Evolutionary conservation across 1,284 basidiomycete genomes (phyloP).

Genomic region (Jaminaea rosea): DNA sequence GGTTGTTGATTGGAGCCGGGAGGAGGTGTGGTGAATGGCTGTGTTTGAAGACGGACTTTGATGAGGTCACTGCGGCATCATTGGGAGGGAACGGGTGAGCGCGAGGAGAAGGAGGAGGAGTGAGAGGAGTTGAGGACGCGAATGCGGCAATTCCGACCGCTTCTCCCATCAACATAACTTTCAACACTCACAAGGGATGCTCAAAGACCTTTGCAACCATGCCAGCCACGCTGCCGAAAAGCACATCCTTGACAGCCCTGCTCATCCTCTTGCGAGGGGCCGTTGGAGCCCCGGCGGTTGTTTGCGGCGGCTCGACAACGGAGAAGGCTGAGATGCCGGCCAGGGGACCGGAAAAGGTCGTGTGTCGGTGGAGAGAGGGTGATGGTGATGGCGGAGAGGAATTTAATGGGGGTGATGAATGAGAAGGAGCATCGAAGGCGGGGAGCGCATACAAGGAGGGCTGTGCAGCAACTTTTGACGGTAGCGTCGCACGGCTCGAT

Average conservation of each 20-base stretch:
- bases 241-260: constrained; percentile 38
- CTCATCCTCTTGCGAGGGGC: constrained; percentile 15
- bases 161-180: background rate
- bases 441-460: too few species aligned
- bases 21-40: constrained; percentile 8
- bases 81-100: background rate
- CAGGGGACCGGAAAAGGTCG: too few species aligned
- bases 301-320: too few species aligned
- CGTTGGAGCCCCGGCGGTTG: background rate
- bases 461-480: too few species aligned
- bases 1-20: background rate
- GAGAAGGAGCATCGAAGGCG: too few species aligned
- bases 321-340: too few species aligned
- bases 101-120: background rate
- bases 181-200: constrained; percentile 33
- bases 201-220: constrained; percentile 44
- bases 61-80: constrained; percentile 26
- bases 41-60: constrained; percentile 44
- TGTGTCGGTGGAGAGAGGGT: too few species aligned
- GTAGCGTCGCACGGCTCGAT: too few species aligned
- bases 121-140: background rate
- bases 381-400: too few species aligned
- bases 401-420: too few species aligned
- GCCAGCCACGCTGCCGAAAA: constrained; percentile 41
- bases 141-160: background rate